phyloP scores from a whole-genome alignment of 2,329 filamentous ascomycete genomes.

The Aspergillus melleus region DNA sequence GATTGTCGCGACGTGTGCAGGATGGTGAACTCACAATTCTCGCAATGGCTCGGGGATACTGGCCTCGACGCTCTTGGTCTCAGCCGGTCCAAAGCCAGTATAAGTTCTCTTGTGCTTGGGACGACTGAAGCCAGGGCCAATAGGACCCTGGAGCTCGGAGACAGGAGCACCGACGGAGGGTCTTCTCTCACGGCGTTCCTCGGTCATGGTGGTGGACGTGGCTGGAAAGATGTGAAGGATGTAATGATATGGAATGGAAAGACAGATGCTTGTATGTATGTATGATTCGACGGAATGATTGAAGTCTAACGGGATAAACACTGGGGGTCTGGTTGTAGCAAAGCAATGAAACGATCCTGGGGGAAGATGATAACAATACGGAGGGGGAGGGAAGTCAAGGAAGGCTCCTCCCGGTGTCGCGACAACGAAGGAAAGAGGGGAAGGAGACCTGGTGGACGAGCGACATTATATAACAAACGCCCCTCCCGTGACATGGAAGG shows the following conservation, averaged over 20 bases:
- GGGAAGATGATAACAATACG: not conserved
- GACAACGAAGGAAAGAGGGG: not conserved
- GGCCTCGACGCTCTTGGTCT: slow-evolving; percentile 94
- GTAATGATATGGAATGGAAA: not conserved
- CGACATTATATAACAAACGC: not conserved
- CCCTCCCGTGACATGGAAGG: not conserved
- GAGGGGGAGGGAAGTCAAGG: not conserved
- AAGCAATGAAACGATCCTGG: not conserved
- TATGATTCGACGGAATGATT: not conserved
- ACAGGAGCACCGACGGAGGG: slow-evolving; percentile 82
- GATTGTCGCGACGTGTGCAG: not conserved
- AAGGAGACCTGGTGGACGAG: not conserved
- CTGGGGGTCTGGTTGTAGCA: too few relatives aligned
- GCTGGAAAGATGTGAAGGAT: not conserved
- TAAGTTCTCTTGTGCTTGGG: slow-evolving; percentile 98
- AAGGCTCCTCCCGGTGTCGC: not conserved
- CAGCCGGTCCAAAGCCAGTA: slow-evolving; percentile 84
- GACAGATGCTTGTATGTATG: not conserved
- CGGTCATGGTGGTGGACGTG: slow-evolving; percentile 21
- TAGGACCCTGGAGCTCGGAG: slow-evolving; percentile 79
- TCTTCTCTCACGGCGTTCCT: slow-evolving; percentile 65
- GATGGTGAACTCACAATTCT: slow-evolving; percentile 63
- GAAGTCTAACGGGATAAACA: not conserved
- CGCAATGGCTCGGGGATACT: slow-evolving; percentile 85
- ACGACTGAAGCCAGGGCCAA: slow-evolving; percentile 81